phyloP scores from a whole-genome alignment of 345 rosid species.

The Viola odorata region DNA sequence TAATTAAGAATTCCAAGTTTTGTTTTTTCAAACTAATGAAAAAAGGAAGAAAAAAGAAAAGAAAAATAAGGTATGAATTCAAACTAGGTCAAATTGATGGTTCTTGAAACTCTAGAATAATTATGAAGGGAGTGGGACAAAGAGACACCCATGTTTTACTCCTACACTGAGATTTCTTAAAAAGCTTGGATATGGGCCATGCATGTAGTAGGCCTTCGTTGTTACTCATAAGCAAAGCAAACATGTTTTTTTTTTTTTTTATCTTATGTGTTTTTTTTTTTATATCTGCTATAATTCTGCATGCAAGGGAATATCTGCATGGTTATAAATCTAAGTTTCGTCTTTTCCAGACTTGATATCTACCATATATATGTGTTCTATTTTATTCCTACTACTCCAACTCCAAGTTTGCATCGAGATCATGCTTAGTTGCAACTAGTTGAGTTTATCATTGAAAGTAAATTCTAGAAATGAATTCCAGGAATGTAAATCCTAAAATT shows the following conservation, averaged over 20 bases:
- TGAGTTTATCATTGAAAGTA: too few relatives aligned
- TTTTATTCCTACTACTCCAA: not conserved
- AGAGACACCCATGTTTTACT: slow-evolving; percentile 29
- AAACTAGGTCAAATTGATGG: slow-evolving; percentile 16
- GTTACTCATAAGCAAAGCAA: slow-evolving; percentile 20
- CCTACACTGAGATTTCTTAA: slow-evolving; percentile 12
- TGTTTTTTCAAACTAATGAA: too few relatives aligned
- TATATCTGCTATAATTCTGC: not conserved
- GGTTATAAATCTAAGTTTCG: slow-evolving; percentile 2
- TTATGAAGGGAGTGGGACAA: slow-evolving; percentile 20
- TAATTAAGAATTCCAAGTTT: not conserved
- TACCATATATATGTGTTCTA: too few relatives aligned
- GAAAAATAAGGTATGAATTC: not conserved
- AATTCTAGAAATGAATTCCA: too few relatives aligned
- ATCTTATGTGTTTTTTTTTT: not conserved
- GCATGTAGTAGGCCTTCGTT: slow-evolving; percentile 7
- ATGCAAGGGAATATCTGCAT: slow-evolving; percentile 4
- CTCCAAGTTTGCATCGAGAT: too few relatives aligned
- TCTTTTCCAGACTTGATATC: not conserved
- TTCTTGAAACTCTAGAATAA: slow-evolving; percentile 18
- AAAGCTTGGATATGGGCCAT: slow-evolving; percentile 26
- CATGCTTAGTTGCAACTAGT: too few relatives aligned
- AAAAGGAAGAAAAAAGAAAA: too few relatives aligned
- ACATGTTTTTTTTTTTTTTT: slow-evolving; percentile 26
- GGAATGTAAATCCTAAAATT: too few relatives aligned